Conservation (phyloP, 768 basidiomycete genomes). For the Coprinellus micaceus region DNA sequence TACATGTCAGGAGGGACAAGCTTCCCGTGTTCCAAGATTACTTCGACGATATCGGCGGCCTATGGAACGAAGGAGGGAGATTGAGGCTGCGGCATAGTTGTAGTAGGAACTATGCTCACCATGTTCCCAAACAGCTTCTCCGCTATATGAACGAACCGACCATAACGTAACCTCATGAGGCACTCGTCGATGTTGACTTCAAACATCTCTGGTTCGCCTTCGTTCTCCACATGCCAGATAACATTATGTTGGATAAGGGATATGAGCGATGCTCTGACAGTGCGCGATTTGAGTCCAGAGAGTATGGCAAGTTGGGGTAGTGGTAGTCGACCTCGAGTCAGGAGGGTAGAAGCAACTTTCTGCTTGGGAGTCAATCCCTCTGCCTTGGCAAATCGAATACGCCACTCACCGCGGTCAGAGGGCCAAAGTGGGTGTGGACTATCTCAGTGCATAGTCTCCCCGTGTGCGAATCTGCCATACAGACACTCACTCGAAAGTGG, state of each 20-base stretch:
- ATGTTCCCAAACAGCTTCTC: slow-evolving; percentile 64
- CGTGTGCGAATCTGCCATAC: slow-evolving; percentile 65
- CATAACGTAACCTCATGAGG: slow-evolving; percentile 77
- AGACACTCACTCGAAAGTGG: background rate
- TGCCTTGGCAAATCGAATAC: slow-evolving; percentile 5
- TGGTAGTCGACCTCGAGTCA: slow-evolving; percentile 82
- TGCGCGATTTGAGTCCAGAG: slow-evolving; percentile 63
- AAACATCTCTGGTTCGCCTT: slow-evolving; percentile 70
- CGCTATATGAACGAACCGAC: slow-evolving; percentile 73
- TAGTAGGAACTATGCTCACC: slow-evolving; percentile 42
- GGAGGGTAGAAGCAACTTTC: slow-evolving; percentile 69
- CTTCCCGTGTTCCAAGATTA: slow-evolving; percentile 83
- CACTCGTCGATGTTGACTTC: slow-evolving; percentile 86
- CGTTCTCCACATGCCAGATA: slow-evolving; percentile 75
- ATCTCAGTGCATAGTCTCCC: slow-evolving; percentile 60
- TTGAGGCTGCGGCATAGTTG: background rate
- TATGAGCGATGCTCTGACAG: slow-evolving; percentile 65
- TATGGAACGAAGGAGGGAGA: slow-evolving; percentile 24
- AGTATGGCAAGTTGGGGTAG: slow-evolving; percentile 65
- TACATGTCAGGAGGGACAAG: slow-evolving; percentile 72
- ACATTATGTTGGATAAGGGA: slow-evolving; percentile 89
- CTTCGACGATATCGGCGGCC: slow-evolving; percentile 74
- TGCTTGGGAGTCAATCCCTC: slow-evolving; percentile 32
- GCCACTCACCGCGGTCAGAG: slow-evolving; percentile 55
- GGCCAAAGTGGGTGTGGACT: slow-evolving; percentile 62